Evolutionary conservation across 164 flowering plant genomes (phyloP).

Genomic region (Nymphaea thermarum): DNA sequence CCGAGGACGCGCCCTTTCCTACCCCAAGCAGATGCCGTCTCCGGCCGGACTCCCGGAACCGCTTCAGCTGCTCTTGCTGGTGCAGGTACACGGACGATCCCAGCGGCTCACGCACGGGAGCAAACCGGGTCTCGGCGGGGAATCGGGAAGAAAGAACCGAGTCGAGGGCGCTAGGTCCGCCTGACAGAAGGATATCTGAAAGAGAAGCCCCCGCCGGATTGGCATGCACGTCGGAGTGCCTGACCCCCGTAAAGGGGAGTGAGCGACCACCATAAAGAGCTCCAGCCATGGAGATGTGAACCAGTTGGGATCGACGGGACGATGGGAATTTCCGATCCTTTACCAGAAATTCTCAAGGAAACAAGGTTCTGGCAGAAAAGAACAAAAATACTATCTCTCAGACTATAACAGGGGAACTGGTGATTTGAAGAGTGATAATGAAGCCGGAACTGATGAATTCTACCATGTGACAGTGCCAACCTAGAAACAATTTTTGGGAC

Average conservation of each 20-base stretch:
- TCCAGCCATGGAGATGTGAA: slow-evolving; percentile 13
- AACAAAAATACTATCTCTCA: background rate
- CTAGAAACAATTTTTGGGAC: background rate
- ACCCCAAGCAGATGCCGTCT: background rate
- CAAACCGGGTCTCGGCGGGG: slow-evolving; percentile 13
- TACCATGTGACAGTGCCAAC: background rate
- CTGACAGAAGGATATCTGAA: slow-evolving; percentile 42
- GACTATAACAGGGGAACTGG: background rate
- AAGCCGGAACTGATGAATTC: background rate
- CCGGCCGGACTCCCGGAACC: slow-evolving; percentile 4
- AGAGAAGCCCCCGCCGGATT: slow-evolving; percentile 22
- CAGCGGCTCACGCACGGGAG: slow-evolving; percentile 25
- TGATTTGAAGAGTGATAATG: background rate
- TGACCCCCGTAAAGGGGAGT: slow-evolving; percentile 1
- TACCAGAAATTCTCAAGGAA: background rate
- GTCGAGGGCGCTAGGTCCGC: slow-evolving; percentile 43
- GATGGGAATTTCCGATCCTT: background rate
- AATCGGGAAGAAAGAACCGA: slow-evolving; percentile 45
- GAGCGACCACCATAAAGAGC: slow-evolving; percentile 14
- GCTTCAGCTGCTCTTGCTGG: slow-evolving; percentile 57
- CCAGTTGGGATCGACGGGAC: background rate
- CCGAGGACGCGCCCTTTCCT: slow-evolving; percentile 1
- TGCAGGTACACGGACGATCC: slow-evolving; percentile 72
- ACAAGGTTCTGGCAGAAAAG: background rate
- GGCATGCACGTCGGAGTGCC: background rate